Evolutionary conservation across 2,329 filamentous ascomycete genomes (phyloP).

Genomic region (Ophiocordyceps camponoti-saundersi): DNA sequence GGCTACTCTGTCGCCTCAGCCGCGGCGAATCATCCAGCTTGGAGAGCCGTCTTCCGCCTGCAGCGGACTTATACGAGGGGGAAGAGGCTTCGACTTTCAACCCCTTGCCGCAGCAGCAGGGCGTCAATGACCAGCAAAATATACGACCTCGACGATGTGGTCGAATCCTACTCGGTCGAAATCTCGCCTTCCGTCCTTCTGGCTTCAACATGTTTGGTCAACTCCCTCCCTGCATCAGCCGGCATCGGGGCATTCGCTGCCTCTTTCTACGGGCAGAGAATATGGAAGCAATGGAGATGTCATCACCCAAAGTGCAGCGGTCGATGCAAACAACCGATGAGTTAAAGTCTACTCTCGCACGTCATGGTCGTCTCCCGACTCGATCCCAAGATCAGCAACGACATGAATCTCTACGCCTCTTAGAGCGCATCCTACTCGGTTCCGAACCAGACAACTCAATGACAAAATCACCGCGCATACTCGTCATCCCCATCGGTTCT

Average conservation of each 20-base stretch:
- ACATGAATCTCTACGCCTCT: background rate
- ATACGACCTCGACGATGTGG: conserved; percentile 41
- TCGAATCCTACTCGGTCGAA: conserved; percentile 36
- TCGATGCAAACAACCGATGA: background rate
- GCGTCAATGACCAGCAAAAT: conserved; percentile 24
- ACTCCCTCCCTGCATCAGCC: conserved; percentile 18
- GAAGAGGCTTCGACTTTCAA: conserved; percentile 51
- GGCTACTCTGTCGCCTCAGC: conserved; percentile 26
- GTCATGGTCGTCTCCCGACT: background rate
- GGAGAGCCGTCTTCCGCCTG: conserved; percentile 8
- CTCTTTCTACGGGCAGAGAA: background rate
- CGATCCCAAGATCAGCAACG: background rate
- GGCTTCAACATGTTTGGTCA: conserved; percentile 42
- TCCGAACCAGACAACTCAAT: background rate
- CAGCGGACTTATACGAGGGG: conserved; percentile 28
- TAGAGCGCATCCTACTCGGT: background rate
- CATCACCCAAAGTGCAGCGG: background rate
- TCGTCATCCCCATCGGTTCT: conserved; percentile 47
- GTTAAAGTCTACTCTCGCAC: background rate
- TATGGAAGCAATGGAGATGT: background rate
- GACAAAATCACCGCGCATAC: conserved; percentile 21
- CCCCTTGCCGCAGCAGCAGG: conserved; percentile 34
- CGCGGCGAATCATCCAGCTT: conserved; percentile 20
- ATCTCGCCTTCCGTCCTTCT: conserved; percentile 13
- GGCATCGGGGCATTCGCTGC: conserved; percentile 14